A percentile compares a stretch with the other conserved stretches of the same genome.
Conservation (phyloP, 1,139 yeast genomes). For the Dujonia santamariae region DNA sequence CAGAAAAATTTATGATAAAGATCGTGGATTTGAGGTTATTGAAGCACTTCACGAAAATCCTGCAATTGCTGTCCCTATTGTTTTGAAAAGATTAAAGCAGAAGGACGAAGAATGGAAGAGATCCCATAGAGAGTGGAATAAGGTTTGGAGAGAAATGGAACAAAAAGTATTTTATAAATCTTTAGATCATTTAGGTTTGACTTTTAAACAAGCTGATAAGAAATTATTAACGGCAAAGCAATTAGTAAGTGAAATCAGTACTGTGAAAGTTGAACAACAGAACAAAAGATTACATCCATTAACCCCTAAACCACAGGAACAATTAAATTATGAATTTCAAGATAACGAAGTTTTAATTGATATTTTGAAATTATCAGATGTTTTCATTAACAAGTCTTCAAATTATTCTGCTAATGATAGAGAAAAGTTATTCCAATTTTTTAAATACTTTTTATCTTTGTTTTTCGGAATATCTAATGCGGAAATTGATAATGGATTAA, state of each 20-base stretch:
- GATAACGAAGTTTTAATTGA: slow-evolving; percentile 75
- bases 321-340: slow-evolving; percentile 62
- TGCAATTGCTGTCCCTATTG: slow-evolving; percentile 91
- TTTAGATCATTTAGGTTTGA: slow-evolving; percentile 89
- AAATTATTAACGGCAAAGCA: slow-evolving; percentile 88
- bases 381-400: slow-evolving; percentile 67
- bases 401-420: slow-evolving; percentile 81
- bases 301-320: slow-evolving; percentile 83
- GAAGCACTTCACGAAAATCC: slow-evolving; percentile 96
- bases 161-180: slow-evolving; percentile 92
- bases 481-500: slow-evolving; percentile 24
- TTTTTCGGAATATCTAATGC: slow-evolving; percentile 59
- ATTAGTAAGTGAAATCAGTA: slow-evolving; percentile 84
- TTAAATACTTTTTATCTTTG: slow-evolving; percentile 64
- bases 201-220: slow-evolving; percentile 95
- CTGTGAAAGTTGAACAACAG: slow-evolving; percentile 86
- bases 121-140: slow-evolving; percentile 98
- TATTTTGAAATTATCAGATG: slow-evolving; percentile 63
- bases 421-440: slow-evolving; percentile 69
- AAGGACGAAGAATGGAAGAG: slow-evolving; percentile 99
- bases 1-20: slow-evolving; percentile 88
- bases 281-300: slow-evolving; percentile 77
- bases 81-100: slow-evolving; percentile 86
- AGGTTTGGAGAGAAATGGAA: slow-evolving; percentile 98
- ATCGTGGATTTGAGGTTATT: slow-evolving; percentile 92